phyloP scores from a whole-genome alignment of 2,329 filamentous ascomycete genomes.

The Monosporascus sp. region DNA sequence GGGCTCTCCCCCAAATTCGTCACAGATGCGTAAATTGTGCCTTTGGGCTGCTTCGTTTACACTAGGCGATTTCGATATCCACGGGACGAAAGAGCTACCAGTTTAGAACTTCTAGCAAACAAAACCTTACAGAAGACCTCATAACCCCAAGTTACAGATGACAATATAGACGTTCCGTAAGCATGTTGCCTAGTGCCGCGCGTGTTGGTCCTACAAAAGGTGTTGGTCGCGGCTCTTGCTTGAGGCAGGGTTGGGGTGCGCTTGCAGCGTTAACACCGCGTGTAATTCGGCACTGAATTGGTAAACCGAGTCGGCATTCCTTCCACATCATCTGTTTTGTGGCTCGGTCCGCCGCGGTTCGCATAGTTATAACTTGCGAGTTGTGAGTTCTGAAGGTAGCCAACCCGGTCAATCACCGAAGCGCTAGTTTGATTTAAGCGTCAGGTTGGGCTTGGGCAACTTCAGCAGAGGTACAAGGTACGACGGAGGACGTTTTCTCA shows the following conservation, averaged over 20 bases:
- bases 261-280: background rate
- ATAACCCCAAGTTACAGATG: no score
- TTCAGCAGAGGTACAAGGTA: background rate
- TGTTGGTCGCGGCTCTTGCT: background rate
- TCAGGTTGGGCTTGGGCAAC: background rate
- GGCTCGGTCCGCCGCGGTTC: background rate
- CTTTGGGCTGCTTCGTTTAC: background rate
- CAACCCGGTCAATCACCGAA: background rate
- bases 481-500: background rate
- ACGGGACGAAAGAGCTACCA: no score
- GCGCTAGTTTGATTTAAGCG: background rate
- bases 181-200: background rate
- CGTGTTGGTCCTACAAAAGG: no score
- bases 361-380: background rate
- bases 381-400: background rate
- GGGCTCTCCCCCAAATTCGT: background rate
- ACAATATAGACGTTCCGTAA: no score
- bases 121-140: no score
- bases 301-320: no score
- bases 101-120: no score
- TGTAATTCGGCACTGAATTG: background rate
- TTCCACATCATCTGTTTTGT: no score
- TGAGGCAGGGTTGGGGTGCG: background rate
- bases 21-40: background rate
- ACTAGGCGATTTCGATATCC: background rate